Evolutionary conservation across 352 stramenopile genomes (phyloP), one percentile per base, ranked within the genome.

Genomic region (Pseudoperonospora humuli): DNA sequence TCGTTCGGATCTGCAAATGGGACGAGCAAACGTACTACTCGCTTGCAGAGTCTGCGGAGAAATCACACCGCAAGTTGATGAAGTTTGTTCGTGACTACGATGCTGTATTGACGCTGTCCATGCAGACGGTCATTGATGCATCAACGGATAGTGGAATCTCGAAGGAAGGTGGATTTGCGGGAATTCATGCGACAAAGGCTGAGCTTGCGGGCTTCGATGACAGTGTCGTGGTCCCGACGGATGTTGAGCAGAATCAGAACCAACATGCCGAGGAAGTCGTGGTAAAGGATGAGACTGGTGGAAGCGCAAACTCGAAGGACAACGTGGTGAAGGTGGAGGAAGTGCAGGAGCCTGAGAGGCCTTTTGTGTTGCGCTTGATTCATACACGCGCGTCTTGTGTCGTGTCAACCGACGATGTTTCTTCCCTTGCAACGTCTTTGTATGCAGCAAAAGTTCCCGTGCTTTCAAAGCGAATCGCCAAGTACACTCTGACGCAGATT

Each of bases 11-110:
- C 23, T 93, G 83, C 23, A 96, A 96, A 39, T 99, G 97, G 97
- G 97, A 99, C 57, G 96, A 99, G 47, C 96, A 99, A 63, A 98
- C 95, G 18, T 99, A 99, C 61, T 99, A 99, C 74, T 96, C 96
- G 27, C 67, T 99, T 15, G 92, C 91, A 7, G 96, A 98, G 44
- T 98, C 94, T 5, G 93, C 92, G 0, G 92, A 99, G 49, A 98
- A 98, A 54, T 98, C 96, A 26, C 96, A 99, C 57, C 79, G 92
- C 25, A 98, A 97, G 61, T 62, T 99, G n/a, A 97, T 97, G 81
- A 98, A 97, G 67, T 92, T 98, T 41, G 70, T 99, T 7, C 75
- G 84, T 11, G 72, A 98, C 55, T 96, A 96, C 45, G 76, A 95
- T 42, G 67, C 82, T 7, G 75, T 97, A 20, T 58, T 95, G 2